These are phyloP conservation scores for Apiospora pterosperma DNA, from an alignment of 2,329 filamentous ascomycete genomes.

Conservation along the genomic window DNA sequence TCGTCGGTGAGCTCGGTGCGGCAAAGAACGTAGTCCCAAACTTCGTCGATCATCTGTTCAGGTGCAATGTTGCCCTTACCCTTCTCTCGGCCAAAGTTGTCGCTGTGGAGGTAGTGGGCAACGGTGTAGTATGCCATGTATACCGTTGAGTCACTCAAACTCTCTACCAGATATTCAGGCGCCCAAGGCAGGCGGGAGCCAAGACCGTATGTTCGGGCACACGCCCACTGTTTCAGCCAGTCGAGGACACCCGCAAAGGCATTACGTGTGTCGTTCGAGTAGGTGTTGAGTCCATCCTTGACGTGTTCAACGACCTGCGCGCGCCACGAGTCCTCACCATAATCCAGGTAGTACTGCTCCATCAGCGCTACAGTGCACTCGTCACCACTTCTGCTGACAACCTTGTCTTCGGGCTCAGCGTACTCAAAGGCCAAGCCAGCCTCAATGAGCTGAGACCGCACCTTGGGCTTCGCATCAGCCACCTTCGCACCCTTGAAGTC, in stretches of 20 bases:
- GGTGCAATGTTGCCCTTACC: constrained; percentile 68
- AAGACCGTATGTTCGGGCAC: constrained; percentile 84
- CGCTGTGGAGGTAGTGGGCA: constrained; percentile 68
- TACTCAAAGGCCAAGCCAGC: constrained; percentile 82
- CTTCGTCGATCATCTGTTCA: constrained; percentile 89
- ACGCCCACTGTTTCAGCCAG: constrained; percentile 97
- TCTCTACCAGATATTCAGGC: constrained; percentile 83
- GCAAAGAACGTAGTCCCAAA: constrained; percentile 95
- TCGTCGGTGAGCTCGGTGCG: constrained; percentile 67
- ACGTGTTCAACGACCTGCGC: constrained; percentile 70
- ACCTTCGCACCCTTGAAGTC: constrained; percentile 87
- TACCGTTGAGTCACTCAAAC: constrained; percentile 85
- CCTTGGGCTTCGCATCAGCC: constrained; percentile 80
- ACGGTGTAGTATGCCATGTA: constrained; percentile 83
- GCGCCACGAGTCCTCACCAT: constrained; percentile 88
- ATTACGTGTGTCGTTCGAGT: constrained; percentile 71
- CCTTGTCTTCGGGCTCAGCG: constrained; percentile 86
- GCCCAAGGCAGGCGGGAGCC: constrained; percentile 97
- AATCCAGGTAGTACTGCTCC: constrained; percentile 98
- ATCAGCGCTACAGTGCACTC: constrained; percentile 91
- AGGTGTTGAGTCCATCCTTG: constrained; percentile 72
- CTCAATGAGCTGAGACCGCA: constrained; percentile 74
- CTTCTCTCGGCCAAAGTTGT: constrained; percentile 76
- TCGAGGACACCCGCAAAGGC: constrained; percentile 80
- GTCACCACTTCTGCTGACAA: constrained; percentile 84